Evolutionary conservation across 2,329 filamentous ascomycete genomes (phyloP).

Genomic region (Venturia carpophila): DNA sequence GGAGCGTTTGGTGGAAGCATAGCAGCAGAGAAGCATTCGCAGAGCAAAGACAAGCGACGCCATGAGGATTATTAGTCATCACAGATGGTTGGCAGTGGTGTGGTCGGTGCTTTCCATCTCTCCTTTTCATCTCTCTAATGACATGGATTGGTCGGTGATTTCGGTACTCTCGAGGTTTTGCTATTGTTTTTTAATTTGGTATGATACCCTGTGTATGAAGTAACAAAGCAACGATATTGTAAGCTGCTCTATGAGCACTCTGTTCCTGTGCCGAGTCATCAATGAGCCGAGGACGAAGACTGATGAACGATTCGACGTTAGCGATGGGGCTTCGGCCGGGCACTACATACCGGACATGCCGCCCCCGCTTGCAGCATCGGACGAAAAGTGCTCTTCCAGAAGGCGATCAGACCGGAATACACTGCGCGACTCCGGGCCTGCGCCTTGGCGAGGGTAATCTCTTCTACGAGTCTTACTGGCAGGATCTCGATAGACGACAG

Average conservation of each 20-base stretch:
- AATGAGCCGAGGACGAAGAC: background rate
- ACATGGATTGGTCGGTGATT: background rate
- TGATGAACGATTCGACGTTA: too few relatives aligned
- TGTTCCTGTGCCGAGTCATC: background rate
- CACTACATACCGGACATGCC: too few relatives aligned
- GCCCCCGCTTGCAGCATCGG: too few relatives aligned
- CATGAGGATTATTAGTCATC: background rate
- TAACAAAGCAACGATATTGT: background rate
- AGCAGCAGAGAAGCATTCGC: constrained; percentile 3
- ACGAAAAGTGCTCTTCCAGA: too few relatives aligned
- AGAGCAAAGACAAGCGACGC: constrained; percentile 13
- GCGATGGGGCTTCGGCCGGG: too few relatives aligned
- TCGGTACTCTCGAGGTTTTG: background rate
- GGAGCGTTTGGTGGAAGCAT: constrained; percentile 15
- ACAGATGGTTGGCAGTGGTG: background rate
- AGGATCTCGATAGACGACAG: too few relatives aligned
- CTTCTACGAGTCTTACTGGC: too few relatives aligned
- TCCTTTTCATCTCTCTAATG: background rate
- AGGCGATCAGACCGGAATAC: too few relatives aligned
- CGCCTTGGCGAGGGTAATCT: too few relatives aligned
- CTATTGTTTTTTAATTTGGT: background rate
- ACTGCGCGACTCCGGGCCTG: too few relatives aligned
- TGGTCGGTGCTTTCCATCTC: background rate
- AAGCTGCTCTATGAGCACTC: too few relatives aligned
- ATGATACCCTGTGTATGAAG: constrained; percentile 3